Base-by-base conservation (phyloP, 129 eudicot species). In the Flaveria bidentis region DNA sequence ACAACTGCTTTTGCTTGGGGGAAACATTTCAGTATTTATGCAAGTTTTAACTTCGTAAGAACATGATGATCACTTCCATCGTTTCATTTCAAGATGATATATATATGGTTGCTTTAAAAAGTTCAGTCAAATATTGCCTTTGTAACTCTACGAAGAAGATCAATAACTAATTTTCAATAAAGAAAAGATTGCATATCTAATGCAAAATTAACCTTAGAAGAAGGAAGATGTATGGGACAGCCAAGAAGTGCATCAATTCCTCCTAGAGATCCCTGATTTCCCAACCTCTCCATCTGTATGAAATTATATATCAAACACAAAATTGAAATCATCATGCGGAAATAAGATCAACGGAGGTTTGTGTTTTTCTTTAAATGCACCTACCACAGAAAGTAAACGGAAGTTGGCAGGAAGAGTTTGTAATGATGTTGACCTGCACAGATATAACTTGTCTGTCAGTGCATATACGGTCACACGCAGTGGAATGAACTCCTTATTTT, bases 161-260 rank as follows among this genome's bases (percentile, higher is more conserved):
- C 50, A 65, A 18, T 14, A 39, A 2, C 0, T 16, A 16, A 16
- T 15, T 33, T 63, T 16, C 20, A 63, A 28, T 15, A 33, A 63
- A 15, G 11, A 36, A 65, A 36, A n/a, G 2, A 1, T 33, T 16
- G 47, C 49, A 6, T 15, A 65, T 39, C 39, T 7, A n/a, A 39
- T 52, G 33, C 55, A 60, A 45, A 66, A 55, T 73, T 75, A 69
- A 88, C 97, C 92, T 87, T 88, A 66, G 95, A 83, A 81, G 92
- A 88, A 62, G 97, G 97, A 79, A 91, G 95, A 76, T 88, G 92
- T 71, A 91, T 67, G 77, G 97, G 97, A 76, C 95, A 91, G 42
- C 97, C 97, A 20, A 91, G 90, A 73, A 91, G 86, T 71, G 97
- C 97, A 72, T 91, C 97, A 63, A 91, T 88, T 79, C 97, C 97